These are phyloP conservation scores for Vitis hybrid DNA, from an alignment of 177 flowering plant genomes.

Conservation along the genomic window DNA sequence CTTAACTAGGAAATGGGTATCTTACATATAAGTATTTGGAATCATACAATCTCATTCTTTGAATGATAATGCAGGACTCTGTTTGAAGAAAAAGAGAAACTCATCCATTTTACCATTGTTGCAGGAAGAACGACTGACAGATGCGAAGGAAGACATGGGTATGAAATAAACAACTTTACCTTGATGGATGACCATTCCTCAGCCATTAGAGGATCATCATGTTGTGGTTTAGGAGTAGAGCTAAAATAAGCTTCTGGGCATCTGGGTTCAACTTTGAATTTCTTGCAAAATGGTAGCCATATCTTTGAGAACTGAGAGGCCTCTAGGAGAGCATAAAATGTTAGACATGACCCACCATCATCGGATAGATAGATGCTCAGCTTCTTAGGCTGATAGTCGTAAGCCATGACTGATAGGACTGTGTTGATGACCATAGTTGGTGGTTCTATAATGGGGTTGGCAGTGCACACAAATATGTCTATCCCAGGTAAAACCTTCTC, in stretches of 20 bases:
- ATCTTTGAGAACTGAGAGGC: conserved; percentile 26
- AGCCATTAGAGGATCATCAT: neutral
- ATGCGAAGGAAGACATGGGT: no score
- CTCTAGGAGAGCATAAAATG: conserved; percentile 39
- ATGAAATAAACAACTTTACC: conserved; percentile 10
- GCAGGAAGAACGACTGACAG: no score
- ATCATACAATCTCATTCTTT: no score
- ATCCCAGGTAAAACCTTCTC: conserved; percentile 25
- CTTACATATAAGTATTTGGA: no score
- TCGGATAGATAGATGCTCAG: conserved; percentile 40
- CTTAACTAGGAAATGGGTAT: no score
- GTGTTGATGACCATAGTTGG: conserved; percentile 33
- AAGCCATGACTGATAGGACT: conserved; percentile 39
- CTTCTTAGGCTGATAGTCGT: conserved; percentile 35
- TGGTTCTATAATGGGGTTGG: conserved; percentile 41
- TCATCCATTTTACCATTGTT: no score
- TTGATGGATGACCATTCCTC: conserved; percentile 22
- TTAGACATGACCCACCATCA: conserved; percentile 40
- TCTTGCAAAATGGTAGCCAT: conserved; percentile 15
- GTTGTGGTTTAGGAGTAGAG: neutral
- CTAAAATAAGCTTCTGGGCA: conserved; percentile 31
- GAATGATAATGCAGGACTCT: no score
- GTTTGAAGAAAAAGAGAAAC: no score
- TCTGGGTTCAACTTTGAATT: conserved; percentile 28
- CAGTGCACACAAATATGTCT: conserved; percentile 41